phyloP scores from a whole-genome alignment of 495 filamentous ascomycete genomes.

The Aspergillus coremiiformis region DNA sequence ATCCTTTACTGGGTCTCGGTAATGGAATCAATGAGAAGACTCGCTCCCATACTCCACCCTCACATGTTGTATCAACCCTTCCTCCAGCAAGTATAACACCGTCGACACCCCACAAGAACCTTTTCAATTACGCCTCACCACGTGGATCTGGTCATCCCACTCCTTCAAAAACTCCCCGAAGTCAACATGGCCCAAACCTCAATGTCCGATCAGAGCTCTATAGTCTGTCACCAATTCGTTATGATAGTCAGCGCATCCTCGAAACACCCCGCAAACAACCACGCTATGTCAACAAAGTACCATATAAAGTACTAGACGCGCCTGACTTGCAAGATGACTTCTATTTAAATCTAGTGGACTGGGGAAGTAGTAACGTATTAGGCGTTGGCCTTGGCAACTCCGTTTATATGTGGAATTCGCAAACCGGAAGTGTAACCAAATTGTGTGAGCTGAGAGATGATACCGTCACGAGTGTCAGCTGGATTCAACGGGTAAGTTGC shows the following conservation, averaged over 20 bases:
- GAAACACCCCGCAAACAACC: constrained; percentile 82
- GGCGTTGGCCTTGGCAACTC: constrained; percentile 86
- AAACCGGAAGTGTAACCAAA: constrained; percentile 77
- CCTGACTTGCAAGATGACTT: constrained; percentile 96
- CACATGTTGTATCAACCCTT: constrained; percentile 50
- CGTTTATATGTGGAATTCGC: constrained; percentile 99
- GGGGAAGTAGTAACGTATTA: constrained; percentile 91
- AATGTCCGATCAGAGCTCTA: constrained; percentile 87
- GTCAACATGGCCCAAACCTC: constrained; percentile 73
- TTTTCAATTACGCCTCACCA: constrained; percentile 87
- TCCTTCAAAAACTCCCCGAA: constrained; percentile 82
- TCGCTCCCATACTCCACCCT: constrained; percentile 75
- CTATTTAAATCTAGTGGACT: constrained; percentile 94
- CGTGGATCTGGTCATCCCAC: constrained; percentile 70
- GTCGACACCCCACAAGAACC: constrained; percentile 92
- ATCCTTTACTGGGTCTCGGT: constrained; percentile 51
- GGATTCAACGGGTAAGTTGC: constrained; percentile 72
- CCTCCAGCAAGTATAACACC: constrained; percentile 71
- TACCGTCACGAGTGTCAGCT: constrained; percentile 90
- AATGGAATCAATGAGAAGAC: constrained; percentile 58
- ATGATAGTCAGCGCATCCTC: constrained; percentile 84
- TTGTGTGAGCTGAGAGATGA: constrained; percentile 90
- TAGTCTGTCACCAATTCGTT: constrained; percentile 83
- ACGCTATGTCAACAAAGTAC: constrained; percentile 85
- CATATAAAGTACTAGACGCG: constrained; percentile 95